Percentiles rank a stretch among this genome's conserved stretches.
These are phyloP conservation scores for Boletus huronensis DNA, from an alignment of 768 basidiomycete species.

Conservation along the genomic window DNA sequence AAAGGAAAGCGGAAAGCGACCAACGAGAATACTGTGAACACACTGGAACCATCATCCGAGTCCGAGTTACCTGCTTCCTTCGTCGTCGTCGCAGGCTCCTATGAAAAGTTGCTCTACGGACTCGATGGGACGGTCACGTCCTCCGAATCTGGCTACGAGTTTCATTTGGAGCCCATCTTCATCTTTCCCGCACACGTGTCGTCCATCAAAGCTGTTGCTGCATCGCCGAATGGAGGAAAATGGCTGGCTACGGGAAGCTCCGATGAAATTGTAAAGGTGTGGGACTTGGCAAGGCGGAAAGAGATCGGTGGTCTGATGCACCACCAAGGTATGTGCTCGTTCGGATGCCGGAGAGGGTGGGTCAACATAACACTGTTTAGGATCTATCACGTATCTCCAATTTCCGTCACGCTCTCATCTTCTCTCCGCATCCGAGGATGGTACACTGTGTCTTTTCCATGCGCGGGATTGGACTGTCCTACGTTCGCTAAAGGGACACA, in stretches of 20 bases:
- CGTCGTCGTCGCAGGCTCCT: constrained; percentile 88
- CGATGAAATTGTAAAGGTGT: constrained; percentile 97
- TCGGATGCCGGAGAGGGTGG: not conserved
- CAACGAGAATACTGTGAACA: not conserved
- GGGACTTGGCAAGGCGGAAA: constrained; percentile 89
- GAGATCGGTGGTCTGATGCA: constrained; percentile 95
- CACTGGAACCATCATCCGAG: constrained; percentile 4
- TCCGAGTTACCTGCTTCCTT: constrained; percentile 55
- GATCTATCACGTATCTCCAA: constrained; percentile 83
- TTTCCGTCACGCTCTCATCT: constrained; percentile 91
- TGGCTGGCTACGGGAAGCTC: constrained; percentile 94
- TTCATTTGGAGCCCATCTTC: constrained; percentile 73
- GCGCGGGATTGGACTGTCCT: constrained; percentile 94
- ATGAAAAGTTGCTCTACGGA: constrained; percentile 95
- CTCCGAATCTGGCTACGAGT: constrained; percentile 30
- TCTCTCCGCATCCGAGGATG: constrained; percentile 89
- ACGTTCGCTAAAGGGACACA: constrained; percentile 87
- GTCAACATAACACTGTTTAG: constrained; percentile 37
- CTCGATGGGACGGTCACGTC: constrained; percentile 59
- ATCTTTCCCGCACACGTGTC: constrained; percentile 97
- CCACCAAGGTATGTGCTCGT: constrained; percentile 68
- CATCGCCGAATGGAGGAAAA: constrained; percentile 86
- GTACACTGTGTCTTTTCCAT: constrained; percentile 84
- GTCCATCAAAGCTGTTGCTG: constrained; percentile 86
- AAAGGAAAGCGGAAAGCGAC: constrained; percentile 29